These are phyloP conservation scores for Epichloe gansuensis DNA, from an alignment of 2,329 filamentous ascomycete genomes.

Conservation along the genomic window DNA sequence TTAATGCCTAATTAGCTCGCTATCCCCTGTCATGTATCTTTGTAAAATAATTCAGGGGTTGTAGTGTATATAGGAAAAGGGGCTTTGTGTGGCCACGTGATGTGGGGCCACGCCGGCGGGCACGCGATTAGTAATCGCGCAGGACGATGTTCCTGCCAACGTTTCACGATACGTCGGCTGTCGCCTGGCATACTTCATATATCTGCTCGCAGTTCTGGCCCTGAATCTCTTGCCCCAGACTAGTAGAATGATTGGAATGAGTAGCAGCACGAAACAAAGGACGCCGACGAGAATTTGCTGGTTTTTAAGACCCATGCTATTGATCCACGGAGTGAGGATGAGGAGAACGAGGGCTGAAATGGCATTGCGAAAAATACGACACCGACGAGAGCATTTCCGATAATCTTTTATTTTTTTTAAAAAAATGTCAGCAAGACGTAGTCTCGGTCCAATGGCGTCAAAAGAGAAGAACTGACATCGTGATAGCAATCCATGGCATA, in stretches of 20 bases:
- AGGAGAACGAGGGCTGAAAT: slow-evolving; percentile 13
- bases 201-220: slow-evolving; percentile 4
- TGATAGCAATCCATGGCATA: slow-evolving; percentile 24
- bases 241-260: slow-evolving; percentile 5
- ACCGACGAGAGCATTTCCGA: slow-evolving; percentile 14
- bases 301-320: slow-evolving; percentile 12
- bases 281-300: slow-evolving; percentile 7
- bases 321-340: slow-evolving; percentile 12
- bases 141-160: too few species aligned
- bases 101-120: too few species aligned
- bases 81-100: too few species aligned
- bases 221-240: slow-evolving; percentile 9
- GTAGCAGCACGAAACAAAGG: slow-evolving; percentile 3
- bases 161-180: slow-evolving; percentile 6
- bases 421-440: background rate
- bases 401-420: slow-evolving; percentile 13
- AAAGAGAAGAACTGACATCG: slow-evolving; percentile 15
- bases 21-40: too few species aligned
- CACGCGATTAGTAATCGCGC: too few species aligned
- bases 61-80: too few species aligned
- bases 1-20: too few species aligned
- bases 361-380: slow-evolving; percentile 13
- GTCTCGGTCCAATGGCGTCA: background rate
- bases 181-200: slow-evolving; percentile 1
- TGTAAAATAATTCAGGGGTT: too few species aligned